phyloP scores from a whole-genome alignment of 352 stramenopile species.

The Nannochloropsis limnetica region DNA sequence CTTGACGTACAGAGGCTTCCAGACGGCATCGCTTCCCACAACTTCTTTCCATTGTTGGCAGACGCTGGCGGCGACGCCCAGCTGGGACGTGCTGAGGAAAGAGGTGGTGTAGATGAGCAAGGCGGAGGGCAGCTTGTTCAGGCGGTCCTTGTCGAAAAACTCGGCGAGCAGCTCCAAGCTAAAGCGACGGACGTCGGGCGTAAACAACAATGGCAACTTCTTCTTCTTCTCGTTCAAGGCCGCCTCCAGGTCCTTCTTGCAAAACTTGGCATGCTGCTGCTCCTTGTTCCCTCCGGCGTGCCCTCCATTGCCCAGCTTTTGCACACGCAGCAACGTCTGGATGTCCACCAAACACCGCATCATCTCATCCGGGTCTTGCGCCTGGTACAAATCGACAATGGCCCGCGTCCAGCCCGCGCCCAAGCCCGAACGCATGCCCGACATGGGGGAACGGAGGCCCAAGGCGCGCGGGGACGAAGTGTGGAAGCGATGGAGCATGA shows the following conservation, averaged over 20 bases:
- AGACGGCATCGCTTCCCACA: neutral
- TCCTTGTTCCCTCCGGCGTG: neutral
- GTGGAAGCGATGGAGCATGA: neutral
- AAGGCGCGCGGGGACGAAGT: neutral
- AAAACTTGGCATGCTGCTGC: slow-evolving; percentile 33
- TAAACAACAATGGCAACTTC: neutral
- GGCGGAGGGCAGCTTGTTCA: slow-evolving; percentile 24
- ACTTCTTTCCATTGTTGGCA: slow-evolving; percentile 4
- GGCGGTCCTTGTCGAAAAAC: slow-evolving; percentile 29
- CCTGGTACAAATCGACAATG: slow-evolving; percentile 33
- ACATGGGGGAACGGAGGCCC: slow-evolving; percentile 10
- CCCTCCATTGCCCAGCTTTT: neutral
- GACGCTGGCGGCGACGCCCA: slow-evolving; percentile 23
- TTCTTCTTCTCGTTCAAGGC: slow-evolving; percentile 32
- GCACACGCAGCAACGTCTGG: neutral
- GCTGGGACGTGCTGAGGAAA: slow-evolving; percentile 30
- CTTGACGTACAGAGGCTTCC: slow-evolving; percentile 25
- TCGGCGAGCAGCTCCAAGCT: neutral
- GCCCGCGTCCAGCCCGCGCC: neutral
- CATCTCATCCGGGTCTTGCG: neutral
- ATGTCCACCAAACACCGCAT: slow-evolving; percentile 1
- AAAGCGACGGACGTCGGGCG: neutral
- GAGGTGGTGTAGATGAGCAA: slow-evolving; percentile 7
- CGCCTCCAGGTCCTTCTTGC: slow-evolving; percentile 22
- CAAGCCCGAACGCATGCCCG: neutral